Conservation (phyloP, 1,284 basidiomycete species). For the Pterula multifida region DNA sequence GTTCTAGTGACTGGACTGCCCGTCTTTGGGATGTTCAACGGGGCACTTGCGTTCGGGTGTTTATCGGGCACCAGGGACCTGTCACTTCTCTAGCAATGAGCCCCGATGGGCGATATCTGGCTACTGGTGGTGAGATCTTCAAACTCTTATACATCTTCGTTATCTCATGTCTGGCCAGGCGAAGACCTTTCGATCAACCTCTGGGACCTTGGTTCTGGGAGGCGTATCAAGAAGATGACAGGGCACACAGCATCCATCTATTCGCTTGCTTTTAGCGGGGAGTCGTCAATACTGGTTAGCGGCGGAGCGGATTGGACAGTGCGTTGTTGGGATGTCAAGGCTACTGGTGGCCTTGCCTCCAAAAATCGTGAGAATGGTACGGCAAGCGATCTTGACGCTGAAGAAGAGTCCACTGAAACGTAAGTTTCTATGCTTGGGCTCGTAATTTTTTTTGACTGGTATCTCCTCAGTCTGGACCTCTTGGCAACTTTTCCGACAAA, state of each 20-base stretch:
- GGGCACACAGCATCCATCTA: constrained; percentile 87
- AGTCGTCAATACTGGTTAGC: constrained; percentile 83
- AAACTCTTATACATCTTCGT: constrained; percentile 3
- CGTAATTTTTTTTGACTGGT: constrained; percentile 7
- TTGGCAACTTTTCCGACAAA: constrained; percentile 91
- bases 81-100: constrained; percentile 86
- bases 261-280: constrained; percentile 84
- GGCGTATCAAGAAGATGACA: constrained; percentile 93
- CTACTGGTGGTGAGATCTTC: constrained; percentile 58
- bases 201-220: constrained; percentile 93
- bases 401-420: constrained; percentile 55
- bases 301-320: constrained; percentile 92
- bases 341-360: constrained; percentile 51
- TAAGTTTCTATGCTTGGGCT: constrained; percentile 21
- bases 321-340: constrained; percentile 91
- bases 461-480: constrained; percentile 59
- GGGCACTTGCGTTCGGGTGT: constrained; percentile 87
- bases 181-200: constrained; percentile 90
- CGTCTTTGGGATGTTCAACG: constrained; percentile 98
- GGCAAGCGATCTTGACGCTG: constrained; percentile 19
- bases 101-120: constrained; percentile 89
- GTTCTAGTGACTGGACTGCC: constrained; percentile 92
- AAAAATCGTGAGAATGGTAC: constrained; percentile 46
- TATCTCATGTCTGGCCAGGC: constrained; percentile 28
- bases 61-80: constrained; percentile 88